Percentiles rank a stretch among this genome's conserved stretches.
Conservation (phyloP, 148 eudicot genomes). For the Cornus controversa region DNA sequence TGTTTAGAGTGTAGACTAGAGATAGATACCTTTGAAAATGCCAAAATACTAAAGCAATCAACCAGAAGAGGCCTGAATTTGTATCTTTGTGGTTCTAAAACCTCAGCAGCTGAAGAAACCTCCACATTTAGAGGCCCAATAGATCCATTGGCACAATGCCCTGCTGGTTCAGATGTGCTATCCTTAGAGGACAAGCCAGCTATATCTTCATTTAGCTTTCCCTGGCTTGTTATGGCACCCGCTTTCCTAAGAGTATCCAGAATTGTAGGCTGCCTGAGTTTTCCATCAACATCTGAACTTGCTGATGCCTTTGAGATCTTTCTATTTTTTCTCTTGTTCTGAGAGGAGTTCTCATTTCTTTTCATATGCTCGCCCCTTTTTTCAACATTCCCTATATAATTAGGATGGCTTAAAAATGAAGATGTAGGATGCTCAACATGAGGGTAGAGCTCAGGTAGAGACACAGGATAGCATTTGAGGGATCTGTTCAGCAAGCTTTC, state of each 20-base stretch:
- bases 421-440: conserved; percentile 25
- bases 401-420: conserved; percentile 22
- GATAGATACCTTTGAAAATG: conserved; percentile 35
- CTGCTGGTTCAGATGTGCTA: conserved; percentile 26
- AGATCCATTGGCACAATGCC: conserved; percentile 14
- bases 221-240: conserved; percentile 33
- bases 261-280: conserved; percentile 45
- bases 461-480: conserved; percentile 32
- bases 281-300: conserved; percentile 30
- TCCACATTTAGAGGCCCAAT: conserved; percentile 32
- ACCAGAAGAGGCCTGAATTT: conserved; percentile 57
- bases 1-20: not conserved
- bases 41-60: conserved; percentile 38
- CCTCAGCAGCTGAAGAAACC: conserved; percentile 29
- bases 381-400: conserved; percentile 19
- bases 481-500: conserved; percentile 45
- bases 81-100: conserved; percentile 43
- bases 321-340: conserved; percentile 24
- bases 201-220: conserved; percentile 23
- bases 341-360: conserved; percentile 24
- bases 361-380: conserved; percentile 27
- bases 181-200: conserved; percentile 20
- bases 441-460: conserved; percentile 48
- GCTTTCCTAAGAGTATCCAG: conserved; percentile 44
- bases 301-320: conserved; percentile 30